These are phyloP conservation scores for Penicillium arizonense DNA, from an alignment of 495 filamentous ascomycete genomes.

Conservation along the genomic window DNA sequence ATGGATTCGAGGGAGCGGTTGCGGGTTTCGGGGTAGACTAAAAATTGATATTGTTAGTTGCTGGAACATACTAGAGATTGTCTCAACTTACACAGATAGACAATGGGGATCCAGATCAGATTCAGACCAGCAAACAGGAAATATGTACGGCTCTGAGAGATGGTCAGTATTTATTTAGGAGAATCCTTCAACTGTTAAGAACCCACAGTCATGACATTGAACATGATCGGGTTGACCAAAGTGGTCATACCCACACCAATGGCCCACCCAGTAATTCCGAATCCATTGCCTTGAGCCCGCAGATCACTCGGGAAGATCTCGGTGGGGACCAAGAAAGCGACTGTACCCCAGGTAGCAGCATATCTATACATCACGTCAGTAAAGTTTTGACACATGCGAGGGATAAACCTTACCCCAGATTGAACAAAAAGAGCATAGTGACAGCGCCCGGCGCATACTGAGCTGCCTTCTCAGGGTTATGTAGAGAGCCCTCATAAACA, in stretches of 20 bases:
- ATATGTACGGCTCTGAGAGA: conserved; percentile 41
- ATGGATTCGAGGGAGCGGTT: conserved; percentile 60
- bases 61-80: not conserved
- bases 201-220: conserved; percentile 34
- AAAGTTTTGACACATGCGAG: not conserved
- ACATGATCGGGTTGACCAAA: conserved; percentile 53
- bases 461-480: conserved; percentile 26
- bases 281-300: conserved; percentile 54
- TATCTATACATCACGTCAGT: conserved; percentile 24
- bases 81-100: conserved; percentile 38
- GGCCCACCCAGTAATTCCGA: conserved; percentile 57
- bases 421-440: conserved; percentile 54
- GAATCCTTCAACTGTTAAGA: not conserved
- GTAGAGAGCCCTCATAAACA: conserved; percentile 38
- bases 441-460: conserved; percentile 47
- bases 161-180: conserved; percentile 3
- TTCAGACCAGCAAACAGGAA: conserved; percentile 55
- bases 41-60: conserved; percentile 1
- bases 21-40: conserved; percentile 57
- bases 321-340: conserved; percentile 52
- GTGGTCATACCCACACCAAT: conserved; percentile 55
- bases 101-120: conserved; percentile 51
- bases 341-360: conserved; percentile 55
- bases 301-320: conserved; percentile 54
- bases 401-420: conserved; percentile 32